Base-by-base conservation (phyloP, 2,329 filamentous ascomycete species). In the Trichophyton rubrum region DNA sequence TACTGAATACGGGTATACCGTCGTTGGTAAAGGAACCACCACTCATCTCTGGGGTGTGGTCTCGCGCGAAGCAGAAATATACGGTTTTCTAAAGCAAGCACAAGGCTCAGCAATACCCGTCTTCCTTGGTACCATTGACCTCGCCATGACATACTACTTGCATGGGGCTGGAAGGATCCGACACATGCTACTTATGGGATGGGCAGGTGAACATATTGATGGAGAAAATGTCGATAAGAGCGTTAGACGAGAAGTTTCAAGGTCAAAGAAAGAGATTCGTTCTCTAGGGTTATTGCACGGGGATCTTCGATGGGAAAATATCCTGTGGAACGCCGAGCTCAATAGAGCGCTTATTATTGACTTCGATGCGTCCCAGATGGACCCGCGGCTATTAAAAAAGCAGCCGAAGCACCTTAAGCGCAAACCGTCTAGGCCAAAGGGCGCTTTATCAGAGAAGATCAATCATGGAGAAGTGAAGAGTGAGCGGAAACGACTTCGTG, bases 1-100 rank as follows among this genome's bases (percentile, higher is more conserved):
- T 59, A 33, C 62, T 9, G 55, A 56, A 24, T 69, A 66, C 59
- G 67, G 69, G 3, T 67, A 67, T 47, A 66, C 66, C 1, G 24
- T 67, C 38, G 58, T 72, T 41, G 69, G 68, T 13, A 73, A 73
- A 63, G 68, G 68, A 20, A 72, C 70, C 1, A 72, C 66, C 7
- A 66, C 64, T 1, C 11, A 56, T 22, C 66, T 65, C 8, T 70
- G 68, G 68, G 61, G 63, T 5, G 59, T 62, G 22, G 65, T 71
- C 38, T 68, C 64, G 5, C 61, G 64, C 5, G 68, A 72, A 64
- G 65, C 62, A 13, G 61, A 67, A 0, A 57, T 70, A 8, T 71
- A 71, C 58, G 58, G 59, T 15, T 47, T 68, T 43, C 66, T 70
- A 8, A 59, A 58, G 40, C 60, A 58, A 8, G 65, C 57, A 2